A percentile compares a stretch with the other conserved stretches of the same genome.
These are phyloP conservation scores for Chenopodium album DNA, from an alignment of 148 eudicot genomes.

Conservation along the genomic window DNA sequence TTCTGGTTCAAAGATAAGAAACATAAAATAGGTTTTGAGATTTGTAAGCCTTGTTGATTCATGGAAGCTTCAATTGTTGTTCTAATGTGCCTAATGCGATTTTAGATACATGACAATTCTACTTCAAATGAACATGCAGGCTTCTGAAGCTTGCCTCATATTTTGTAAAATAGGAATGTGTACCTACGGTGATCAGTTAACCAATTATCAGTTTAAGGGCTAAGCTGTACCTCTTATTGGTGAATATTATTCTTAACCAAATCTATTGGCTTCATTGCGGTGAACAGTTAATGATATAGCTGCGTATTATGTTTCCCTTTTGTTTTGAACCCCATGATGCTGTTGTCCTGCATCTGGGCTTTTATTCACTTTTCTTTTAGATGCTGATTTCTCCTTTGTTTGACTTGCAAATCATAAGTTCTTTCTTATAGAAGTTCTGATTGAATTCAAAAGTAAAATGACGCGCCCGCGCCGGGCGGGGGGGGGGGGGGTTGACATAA, in stretches of 20 bases:
- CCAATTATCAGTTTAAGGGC: neutral
- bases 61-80: neutral
- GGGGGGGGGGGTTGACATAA: too few species aligned
- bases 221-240: neutral
- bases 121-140: neutral
- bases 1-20: neutral
- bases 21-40: neutral
- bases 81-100: neutral
- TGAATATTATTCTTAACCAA: neutral
- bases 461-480: too few species aligned
- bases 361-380: neutral
- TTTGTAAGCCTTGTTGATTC: neutral
- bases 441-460: neutral
- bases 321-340: neutral
- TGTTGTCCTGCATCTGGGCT: neutral
- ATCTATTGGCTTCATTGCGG: neutral
- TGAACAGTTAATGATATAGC: neutral
- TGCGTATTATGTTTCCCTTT: neutral
- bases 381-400: neutral
- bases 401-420: neutral
- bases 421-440: neutral
- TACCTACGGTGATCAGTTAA: neutral
- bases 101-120: neutral
- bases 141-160: neutral
- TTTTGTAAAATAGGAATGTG: neutral